Evolutionary conservation across 2,329 filamentous ascomycete genomes (phyloP).

Genomic region (Tympanopsis confertula): DNA sequence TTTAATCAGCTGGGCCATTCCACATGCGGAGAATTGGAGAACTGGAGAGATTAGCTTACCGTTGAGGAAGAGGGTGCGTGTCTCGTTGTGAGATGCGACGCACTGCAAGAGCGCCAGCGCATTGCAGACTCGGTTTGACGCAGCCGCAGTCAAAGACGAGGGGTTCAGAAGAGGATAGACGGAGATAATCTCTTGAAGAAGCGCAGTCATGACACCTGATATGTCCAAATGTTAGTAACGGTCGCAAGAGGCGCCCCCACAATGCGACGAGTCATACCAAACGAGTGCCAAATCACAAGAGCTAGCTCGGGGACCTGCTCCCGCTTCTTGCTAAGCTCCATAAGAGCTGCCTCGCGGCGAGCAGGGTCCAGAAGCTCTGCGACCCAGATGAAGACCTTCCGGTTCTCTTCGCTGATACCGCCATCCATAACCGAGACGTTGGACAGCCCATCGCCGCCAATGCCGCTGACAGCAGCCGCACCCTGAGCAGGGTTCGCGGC

Average conservation of each 20-base stretch:
- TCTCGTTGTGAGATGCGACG: slow-evolving; percentile 94
- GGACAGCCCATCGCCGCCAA: slow-evolving; percentile 40
- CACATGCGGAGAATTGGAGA: not conserved
- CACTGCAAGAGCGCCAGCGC: slow-evolving; percentile 91
- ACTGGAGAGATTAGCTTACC: slow-evolving; percentile 41
- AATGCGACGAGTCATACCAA: slow-evolving; percentile 70
- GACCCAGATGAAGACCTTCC: slow-evolving; percentile 84
- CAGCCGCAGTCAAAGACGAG: slow-evolving; percentile 92
- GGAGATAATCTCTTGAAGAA: slow-evolving; percentile 96
- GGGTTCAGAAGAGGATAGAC: slow-evolving; percentile 95
- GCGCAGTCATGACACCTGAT: slow-evolving; percentile 83
- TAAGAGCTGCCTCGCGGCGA: slow-evolving; percentile 77
- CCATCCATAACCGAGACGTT: slow-evolving; percentile 41
- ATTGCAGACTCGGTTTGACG: slow-evolving; percentile 94
- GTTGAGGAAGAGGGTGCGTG: slow-evolving; percentile 81
- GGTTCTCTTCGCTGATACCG: slow-evolving; percentile 59
- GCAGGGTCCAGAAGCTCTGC: slow-evolving; percentile 80
- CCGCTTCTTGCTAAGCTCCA: slow-evolving; percentile 96
- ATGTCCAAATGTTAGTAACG: slow-evolving; percentile 8
- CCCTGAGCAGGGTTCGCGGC: slow-evolving; percentile 12
- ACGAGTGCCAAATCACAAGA: slow-evolving; percentile 95
- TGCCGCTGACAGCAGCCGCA: slow-evolving; percentile 29
- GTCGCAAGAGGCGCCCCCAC: too few relatives aligned
- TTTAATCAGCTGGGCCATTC: not conserved
- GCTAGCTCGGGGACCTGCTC: slow-evolving; percentile 96